Percentiles rank a stretch among this genome's conserved stretches.
Evolutionary conservation across 192 early-diverging fungal genomes (phyloP).

Genomic region (Diversispora eburnea): DNA sequence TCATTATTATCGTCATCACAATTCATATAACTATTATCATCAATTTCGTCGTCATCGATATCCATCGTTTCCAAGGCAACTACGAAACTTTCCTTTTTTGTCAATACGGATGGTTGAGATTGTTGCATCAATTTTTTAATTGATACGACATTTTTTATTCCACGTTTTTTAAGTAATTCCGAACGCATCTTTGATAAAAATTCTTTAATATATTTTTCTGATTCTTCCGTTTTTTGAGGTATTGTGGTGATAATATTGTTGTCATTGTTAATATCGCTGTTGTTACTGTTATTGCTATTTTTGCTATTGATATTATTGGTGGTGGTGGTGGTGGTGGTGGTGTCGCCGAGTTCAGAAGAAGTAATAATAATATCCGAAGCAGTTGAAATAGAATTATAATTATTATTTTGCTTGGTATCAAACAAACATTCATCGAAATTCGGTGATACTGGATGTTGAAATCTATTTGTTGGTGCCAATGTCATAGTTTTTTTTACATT

Average conservation of each 20-base stretch:
- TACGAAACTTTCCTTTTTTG: not conserved
- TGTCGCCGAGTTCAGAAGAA: not conserved
- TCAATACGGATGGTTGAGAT: not conserved
- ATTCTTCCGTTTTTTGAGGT: not conserved
- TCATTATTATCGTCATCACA: conserved; percentile 22
- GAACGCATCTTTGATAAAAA: not conserved
- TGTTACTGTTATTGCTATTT: no score
- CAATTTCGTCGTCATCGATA: conserved; percentile 24
- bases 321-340: not conserved
- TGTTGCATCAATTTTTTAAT: conserved; percentile 1
- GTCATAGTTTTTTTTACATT: conserved; percentile 50
- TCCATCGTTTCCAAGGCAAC: not conserved
- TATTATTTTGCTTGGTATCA: conserved; percentile 9
- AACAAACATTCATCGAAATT: conserved; percentile 24
- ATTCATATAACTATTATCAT: not conserved
- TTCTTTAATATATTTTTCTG: not conserved
- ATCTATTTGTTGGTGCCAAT: conserved; percentile 44
- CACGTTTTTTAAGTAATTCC: conserved; percentile 7
- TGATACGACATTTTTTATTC: not conserved
- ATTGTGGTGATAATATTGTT: not conserved
- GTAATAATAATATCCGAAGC: no score
- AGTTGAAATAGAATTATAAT: not conserved
- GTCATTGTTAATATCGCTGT: no score
- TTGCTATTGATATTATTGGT: not conserved
- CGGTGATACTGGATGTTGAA: conserved; percentile 22